Evolutionary conservation across 768 basidiomycete genomes (phyloP).

Genomic region (Astraeus odoratus): DNA sequence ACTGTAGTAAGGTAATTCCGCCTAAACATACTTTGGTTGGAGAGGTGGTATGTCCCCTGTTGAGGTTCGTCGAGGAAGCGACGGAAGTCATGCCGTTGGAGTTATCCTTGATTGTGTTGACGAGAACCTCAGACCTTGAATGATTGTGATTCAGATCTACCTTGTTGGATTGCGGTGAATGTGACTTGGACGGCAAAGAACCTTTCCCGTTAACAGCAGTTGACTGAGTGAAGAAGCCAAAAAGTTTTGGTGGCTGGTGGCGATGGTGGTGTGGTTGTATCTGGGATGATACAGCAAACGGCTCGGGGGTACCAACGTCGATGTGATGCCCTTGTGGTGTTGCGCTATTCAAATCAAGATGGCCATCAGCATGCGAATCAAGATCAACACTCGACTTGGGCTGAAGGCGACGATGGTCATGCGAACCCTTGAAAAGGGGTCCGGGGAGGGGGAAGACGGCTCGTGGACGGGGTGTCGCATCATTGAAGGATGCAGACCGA

Average conservation of each 20-base stretch:
- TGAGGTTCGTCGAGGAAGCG: slow-evolving; percentile 18
- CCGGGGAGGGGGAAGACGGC: slow-evolving; percentile 18
- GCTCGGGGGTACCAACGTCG: slow-evolving; percentile 7
- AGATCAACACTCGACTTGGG: slow-evolving; percentile 4
- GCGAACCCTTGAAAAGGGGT: slow-evolving; percentile 15
- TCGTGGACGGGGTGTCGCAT: slow-evolving; percentile 44
- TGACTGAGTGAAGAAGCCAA: slow-evolving; percentile 29
- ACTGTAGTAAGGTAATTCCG: slow-evolving; percentile 14
- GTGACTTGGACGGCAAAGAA: slow-evolving; percentile 20
- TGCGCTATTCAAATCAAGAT: slow-evolving; percentile 9
- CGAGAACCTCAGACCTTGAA: slow-evolving; percentile 32
- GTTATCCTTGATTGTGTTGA: slow-evolving; percentile 14
- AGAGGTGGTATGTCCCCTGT: slow-evolving; percentile 25
- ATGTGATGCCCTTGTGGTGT: slow-evolving; percentile 7
- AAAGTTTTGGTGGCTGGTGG: slow-evolving; percentile 25
- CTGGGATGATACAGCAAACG: slow-evolving; percentile 9
- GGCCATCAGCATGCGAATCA: slow-evolving; percentile 8
- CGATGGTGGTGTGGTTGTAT: slow-evolving; percentile 19
- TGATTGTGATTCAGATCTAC: slow-evolving; percentile 33
- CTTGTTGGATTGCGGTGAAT: slow-evolving; percentile 25
- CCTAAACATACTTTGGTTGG: slow-evolving; percentile 28
- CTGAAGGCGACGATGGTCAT: slow-evolving; percentile 3
- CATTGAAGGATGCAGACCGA: slow-evolving; percentile 37
- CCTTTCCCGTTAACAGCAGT: slow-evolving; percentile 31
- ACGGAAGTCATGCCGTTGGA: slow-evolving; percentile 21